Evolutionary conservation across 2,329 filamentous ascomycete species (phyloP), one percentile per base, ranked within the genome.

Genomic region (Fusarium domesticum): DNA sequence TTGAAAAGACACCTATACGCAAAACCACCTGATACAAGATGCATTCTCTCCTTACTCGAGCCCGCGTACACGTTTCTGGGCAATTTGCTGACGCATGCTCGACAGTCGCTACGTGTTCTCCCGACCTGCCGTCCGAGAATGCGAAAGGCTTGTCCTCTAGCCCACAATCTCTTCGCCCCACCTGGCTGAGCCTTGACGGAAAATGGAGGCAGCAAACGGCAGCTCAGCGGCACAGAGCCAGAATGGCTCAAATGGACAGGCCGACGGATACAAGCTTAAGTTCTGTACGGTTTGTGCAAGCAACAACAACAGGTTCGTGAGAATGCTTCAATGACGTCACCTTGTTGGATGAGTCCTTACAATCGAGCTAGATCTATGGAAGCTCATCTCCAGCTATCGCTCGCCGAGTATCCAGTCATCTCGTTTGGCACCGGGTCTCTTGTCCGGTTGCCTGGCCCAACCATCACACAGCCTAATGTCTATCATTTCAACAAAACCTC

Each of bases 281-380:
- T 96, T 97, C 70, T 96, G 91, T 74, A 97, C 93, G 3, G 92
- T 98, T n/a, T 98, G 93, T 70, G 93, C 93, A 6, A 96, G 90
- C 62, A 98, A 98, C 62, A 90, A 98, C 68, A 98, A 98, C 64
- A 84, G 93, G 82, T 95, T 75, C 52, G 76, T 61, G 37, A 16
- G 42, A 30, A n/a, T n/a, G 35, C 16, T 39, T 12, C 10, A 17
- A 20, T 6, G 31, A 23, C 12, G 14, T 20, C 20, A 37, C 7
- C 16, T 18, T 32, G 16, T 5, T 16, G 5, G n/a, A 28, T 35
- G 36, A 40, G 43, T 42, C 51, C 44, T 33, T 43, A 51, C 23
- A 15, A 17, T 19, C n/a, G 23, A 17, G 19, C 33, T 30, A 68
- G 64, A 51, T 66, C 66, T 16, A 97, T 98, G 93, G 93, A 97